Base-by-base conservation (phyloP, 495 filamentous ascomycete species). In the Penicillium samsonianum region DNA sequence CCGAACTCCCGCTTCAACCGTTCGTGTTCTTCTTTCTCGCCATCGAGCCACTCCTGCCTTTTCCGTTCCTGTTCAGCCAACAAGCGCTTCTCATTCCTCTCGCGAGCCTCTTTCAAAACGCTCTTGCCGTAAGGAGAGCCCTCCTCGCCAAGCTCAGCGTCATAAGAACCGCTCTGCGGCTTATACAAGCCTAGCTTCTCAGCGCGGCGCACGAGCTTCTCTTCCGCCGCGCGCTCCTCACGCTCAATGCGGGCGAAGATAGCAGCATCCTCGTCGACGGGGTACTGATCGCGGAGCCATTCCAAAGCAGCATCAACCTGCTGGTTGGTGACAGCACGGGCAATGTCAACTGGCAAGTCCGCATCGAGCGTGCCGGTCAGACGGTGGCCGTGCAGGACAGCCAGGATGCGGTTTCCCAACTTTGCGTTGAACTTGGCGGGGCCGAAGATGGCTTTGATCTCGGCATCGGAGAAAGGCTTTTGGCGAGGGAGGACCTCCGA, bases 251-350 rank as follows among this genome's bases (percentile, higher is more conserved):
- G 84, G 3, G 74, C 77, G 30, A 91, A 56, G 6, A 85, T 83
- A 0, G 82, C 82, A 6, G 77, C 81, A 58, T 92, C 80, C 66
- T 96, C 92, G 55, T 96, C 90, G 5, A 96, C 73, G 0, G 88
- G 85, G 33, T 88, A 81, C 26, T 81, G 78, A 20, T 70, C 66
- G 25, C 92, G 86, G 9, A 96, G 79, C 72, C 88, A 95, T 44
- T 75, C 65, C 49, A 96, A 72, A 0, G 80, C 91, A 40, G 64
- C 73, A 22, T 79, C 70, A 23, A 77, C 55, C 6, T 70, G 68
- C 20, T 58, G 48, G 57, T 72, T 64, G 54, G 59, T 59, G 17
- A 69, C 64, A 25, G 63, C 58, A 71, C 81, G 71, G 78, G 79
- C 40, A 17, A 76, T 70, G 20, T 81, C 74, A 20, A 50, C 37